Evolutionary conservation across 108 stramenopile genomes (phyloP).

Genomic region (Nitzschia inconspicua): DNA sequence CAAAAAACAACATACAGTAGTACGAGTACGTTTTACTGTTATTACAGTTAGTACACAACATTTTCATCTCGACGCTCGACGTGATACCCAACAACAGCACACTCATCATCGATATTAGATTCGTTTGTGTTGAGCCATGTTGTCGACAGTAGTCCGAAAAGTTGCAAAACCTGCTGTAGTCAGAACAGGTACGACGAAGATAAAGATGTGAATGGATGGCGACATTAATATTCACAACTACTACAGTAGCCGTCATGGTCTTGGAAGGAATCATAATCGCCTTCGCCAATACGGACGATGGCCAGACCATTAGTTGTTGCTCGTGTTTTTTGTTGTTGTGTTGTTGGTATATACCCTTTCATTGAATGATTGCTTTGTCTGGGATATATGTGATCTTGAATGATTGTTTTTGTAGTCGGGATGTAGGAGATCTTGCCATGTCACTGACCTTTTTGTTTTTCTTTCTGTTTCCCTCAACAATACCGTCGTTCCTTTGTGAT

Average conservation of each 20-base stretch:
- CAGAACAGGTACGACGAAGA: constrained; percentile 21
- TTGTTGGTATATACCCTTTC: not conserved
- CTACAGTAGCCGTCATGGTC: not conserved
- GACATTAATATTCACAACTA: not conserved
- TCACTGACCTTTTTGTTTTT: not conserved
- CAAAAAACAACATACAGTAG: no score
- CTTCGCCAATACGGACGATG: not conserved
- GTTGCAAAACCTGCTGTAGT: constrained; percentile 21
- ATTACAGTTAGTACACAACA: no score
- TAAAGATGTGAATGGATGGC: not conserved
- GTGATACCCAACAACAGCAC: not conserved
- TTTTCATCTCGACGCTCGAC: no score
- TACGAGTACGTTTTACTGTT: no score
- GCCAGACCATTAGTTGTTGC: no score
- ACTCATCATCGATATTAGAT: no score
- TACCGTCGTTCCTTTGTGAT: not conserved
- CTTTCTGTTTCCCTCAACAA: not conserved
- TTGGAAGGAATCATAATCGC: not conserved
- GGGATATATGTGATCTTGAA: no score
- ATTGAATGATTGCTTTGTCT: not conserved
- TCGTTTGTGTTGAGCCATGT: constrained; percentile 22
- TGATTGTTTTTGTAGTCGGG: no score
- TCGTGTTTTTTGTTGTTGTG: no score
- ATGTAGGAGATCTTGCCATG: not conserved
- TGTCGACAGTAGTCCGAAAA: constrained; percentile 33